phyloP scores from a whole-genome alignment of 2,329 filamentous ascomycete species.

The Aspergillus fijiensis region DNA sequence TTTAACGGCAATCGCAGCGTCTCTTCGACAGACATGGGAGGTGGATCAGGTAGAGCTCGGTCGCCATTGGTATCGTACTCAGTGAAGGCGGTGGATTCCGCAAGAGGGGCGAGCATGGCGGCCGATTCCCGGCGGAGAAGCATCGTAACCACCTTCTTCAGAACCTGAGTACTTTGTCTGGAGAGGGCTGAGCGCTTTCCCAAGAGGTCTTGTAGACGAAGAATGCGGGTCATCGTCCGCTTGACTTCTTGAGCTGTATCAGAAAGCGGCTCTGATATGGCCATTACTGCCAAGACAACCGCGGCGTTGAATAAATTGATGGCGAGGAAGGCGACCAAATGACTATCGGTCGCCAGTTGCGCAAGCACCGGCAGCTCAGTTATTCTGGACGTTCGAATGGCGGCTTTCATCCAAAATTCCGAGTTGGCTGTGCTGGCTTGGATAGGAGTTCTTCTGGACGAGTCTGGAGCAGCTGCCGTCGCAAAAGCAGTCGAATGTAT shows the following conservation, averaged over 20 bases:
- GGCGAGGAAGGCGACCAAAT: constrained; percentile 46
- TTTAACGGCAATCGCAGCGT: constrained; percentile 25
- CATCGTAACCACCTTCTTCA: constrained; percentile 27
- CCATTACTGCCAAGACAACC: constrained; percentile 45
- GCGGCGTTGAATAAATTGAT: constrained; percentile 49
- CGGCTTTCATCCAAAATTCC: constrained; percentile 34
- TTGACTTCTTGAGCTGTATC: constrained; percentile 46
- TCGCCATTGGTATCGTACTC: background rate
- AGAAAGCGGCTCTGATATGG: constrained; percentile 45
- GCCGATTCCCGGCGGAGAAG: constrained; percentile 27
- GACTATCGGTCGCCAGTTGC: constrained; percentile 43
- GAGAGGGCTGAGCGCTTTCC: constrained; percentile 36
- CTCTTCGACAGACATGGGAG: constrained; percentile 24
- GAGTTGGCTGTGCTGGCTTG: constrained; percentile 15
- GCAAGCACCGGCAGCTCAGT: constrained; percentile 34
- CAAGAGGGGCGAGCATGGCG: constrained; percentile 25
- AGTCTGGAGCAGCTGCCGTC: background rate
- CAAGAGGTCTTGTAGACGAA: constrained; percentile 42
- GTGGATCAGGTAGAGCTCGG: background rate
- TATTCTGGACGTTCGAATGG: constrained; percentile 41
- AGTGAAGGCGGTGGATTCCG: background rate
- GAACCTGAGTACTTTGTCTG: constrained; percentile 31
- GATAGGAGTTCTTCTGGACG: constrained; percentile 1
- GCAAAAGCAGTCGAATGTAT: background rate
- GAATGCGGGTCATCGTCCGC: constrained; percentile 44